Conservation (phyloP, 208 protist genomes). For the Acanthamoeba culbertsoni region DNA sequence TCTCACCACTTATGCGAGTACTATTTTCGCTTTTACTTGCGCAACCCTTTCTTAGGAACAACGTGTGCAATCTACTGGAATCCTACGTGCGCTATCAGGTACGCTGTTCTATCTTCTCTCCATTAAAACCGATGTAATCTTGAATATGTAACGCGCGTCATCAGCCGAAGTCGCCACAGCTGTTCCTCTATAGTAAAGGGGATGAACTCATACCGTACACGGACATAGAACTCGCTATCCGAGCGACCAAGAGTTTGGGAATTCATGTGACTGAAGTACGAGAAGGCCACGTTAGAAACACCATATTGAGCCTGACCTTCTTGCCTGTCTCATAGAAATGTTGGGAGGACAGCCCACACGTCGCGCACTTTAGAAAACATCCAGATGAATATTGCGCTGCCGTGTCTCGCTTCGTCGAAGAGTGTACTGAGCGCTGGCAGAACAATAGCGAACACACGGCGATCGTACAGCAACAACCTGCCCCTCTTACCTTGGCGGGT, state of each 20-base stretch:
- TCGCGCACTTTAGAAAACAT: background rate
- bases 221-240: background rate
- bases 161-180: slow-evolving; percentile 12
- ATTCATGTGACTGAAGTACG: background rate
- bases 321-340: background rate
- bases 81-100: slow-evolving; percentile 2
- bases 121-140: too few relatives aligned
- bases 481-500: background rate
- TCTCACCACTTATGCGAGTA: background rate
- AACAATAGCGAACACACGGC: background rate
- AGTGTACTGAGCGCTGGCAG: background rate
- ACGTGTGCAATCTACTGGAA: background rate
- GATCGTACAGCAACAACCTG: background rate
- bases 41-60: background rate
- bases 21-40: background rate
- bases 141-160: too few relatives aligned
- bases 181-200: slow-evolving; percentile 4
- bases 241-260: background rate
- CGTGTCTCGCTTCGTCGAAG: background rate
- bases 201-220: slow-evolving; percentile 30
- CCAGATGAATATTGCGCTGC: background rate
- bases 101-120: too few relatives aligned
- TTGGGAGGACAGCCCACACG: slow-evolving; percentile 25
- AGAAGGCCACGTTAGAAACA: too few relatives aligned
- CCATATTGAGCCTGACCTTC: background rate